phyloP scores from a whole-genome alignment of 495 filamentous ascomycete species.

The Aspergillus asperescens region DNA sequence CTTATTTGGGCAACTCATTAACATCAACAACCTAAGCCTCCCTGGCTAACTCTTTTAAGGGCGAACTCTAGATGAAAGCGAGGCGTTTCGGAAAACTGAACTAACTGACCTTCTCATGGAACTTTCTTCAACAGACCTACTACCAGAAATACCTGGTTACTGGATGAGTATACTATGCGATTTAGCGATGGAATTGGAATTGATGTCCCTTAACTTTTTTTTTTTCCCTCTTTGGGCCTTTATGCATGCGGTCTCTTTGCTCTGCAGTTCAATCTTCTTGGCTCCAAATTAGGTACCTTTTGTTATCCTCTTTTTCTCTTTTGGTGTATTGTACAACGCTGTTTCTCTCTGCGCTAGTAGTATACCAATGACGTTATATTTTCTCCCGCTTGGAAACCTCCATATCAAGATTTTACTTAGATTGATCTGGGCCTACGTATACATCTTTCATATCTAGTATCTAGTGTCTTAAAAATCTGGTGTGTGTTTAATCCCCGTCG shows the following conservation, averaged over 20 bases:
- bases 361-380: not conserved
- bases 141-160: not conserved
- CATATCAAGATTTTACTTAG: no score
- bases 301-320: not conserved
- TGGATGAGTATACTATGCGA: not conserved
- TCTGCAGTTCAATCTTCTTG: not conserved
- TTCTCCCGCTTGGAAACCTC: not conserved
- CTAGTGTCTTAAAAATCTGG: no score
- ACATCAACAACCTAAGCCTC: no score
- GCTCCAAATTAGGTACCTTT: no score
- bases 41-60: no score
- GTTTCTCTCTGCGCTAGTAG: not conserved
- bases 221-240: not conserved
- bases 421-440: no score
- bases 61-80: no score
- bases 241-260: not conserved
- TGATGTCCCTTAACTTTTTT: not conserved
- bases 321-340: not conserved
- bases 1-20: not conserved
- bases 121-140: no score
- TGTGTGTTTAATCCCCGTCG: no score
- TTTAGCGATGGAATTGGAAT: not conserved
- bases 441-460: no score
- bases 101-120: no score
- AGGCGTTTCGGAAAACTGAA: no score